phyloP scores from a whole-genome alignment of 2,329 filamentous ascomycete species.

The Penicillium sclerotiorum region DNA sequence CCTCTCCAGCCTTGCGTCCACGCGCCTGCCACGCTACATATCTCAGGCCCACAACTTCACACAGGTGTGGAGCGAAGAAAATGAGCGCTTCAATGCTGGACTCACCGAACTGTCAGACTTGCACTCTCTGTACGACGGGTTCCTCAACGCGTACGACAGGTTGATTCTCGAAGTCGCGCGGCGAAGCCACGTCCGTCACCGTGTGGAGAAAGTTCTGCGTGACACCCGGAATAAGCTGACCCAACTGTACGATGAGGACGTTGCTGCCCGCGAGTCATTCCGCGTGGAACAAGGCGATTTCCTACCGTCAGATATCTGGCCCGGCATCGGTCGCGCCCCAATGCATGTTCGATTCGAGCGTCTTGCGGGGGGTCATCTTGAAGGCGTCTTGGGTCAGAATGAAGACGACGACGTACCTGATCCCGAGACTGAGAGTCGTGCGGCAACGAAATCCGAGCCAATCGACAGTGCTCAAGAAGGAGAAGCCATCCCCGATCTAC shows the following conservation, averaged over 20 bases:
- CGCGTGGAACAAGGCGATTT: constrained; percentile 81
- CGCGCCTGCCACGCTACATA: constrained; percentile 60
- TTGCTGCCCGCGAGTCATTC: constrained; percentile 74
- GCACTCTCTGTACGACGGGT: constrained; percentile 82
- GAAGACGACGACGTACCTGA: constrained; percentile 8
- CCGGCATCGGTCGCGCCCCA: constrained; percentile 64
- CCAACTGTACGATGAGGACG: constrained; percentile 72
- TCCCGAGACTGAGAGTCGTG: constrained; percentile 2
- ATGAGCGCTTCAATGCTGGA: constrained; percentile 66
- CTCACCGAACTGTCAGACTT: constrained; percentile 77
- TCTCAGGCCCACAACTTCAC: constrained; percentile 51
- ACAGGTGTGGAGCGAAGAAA: constrained; percentile 71
- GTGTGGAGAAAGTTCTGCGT: constrained; percentile 72
- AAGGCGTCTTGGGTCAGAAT: constrained; percentile 20
- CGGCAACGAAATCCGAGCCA: constrained; percentile 8
- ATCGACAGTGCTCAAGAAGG: constrained; percentile 26
- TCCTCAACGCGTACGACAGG: constrained; percentile 79
- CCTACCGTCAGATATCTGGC: constrained; percentile 86
- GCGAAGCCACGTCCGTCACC: constrained; percentile 70
- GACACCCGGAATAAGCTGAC: constrained; percentile 79
- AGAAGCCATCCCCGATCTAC: constrained; percentile 47
- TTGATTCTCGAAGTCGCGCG: constrained; percentile 82
- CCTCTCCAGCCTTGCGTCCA: constrained; percentile 66
- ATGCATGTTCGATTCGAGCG: constrained; percentile 50
- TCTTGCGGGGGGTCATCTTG: constrained; percentile 38